Base-by-base conservation (phyloP, 2,329 filamentous ascomycete species). In the Trichophyton equinum region DNA sequence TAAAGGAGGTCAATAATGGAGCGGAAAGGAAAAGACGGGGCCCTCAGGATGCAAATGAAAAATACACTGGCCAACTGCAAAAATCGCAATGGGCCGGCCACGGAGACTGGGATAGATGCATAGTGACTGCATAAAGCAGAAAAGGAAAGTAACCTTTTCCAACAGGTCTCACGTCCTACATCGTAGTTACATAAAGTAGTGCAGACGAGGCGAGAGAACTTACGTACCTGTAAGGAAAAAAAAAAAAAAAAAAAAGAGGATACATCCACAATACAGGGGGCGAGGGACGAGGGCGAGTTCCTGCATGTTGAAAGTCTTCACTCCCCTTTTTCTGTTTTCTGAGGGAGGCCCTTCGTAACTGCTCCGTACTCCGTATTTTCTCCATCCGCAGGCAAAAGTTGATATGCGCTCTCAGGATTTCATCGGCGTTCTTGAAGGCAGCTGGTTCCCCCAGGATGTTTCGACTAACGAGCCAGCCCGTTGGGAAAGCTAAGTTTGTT, bases 91-190 rank as follows among this genome's bases (percentile, higher is more conserved):
- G 51, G 46, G 51, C 47, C 22, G 27, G 27, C 22, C 49, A 22
- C 25, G 7, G 51, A 55, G 51, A 30, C 51, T 55, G 51, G 51
- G 51, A 55, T 55, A 55, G 51, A 55, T 55, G 51, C 51, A 53
- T 53, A n/a, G 47, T 53, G 47, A 53, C 25, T 53, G 47, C 47
- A 55, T 55, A 55, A 55, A 55, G 51, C 51, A 6, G n/a, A 44
- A 44, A n/a, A 44, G 15, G n/a, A 55, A 55, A 36, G 51, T 55
- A 33, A 36, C 51, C 46, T 55, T 55, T 55, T 55, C 30, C 51
- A 55, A 55, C 51, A 55, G 51, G 51, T 55, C 51, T 55, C 51
- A 36, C 25, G 51, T 55, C 51, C 51, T 55, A 55, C 51, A 55
- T 22, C 20, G 40, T 44, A 38, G 33, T 38, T 38, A 44, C 40